Evolutionary conservation across 805 yeast genomes (phyloP).

Genomic region (Candida awuae): DNA sequence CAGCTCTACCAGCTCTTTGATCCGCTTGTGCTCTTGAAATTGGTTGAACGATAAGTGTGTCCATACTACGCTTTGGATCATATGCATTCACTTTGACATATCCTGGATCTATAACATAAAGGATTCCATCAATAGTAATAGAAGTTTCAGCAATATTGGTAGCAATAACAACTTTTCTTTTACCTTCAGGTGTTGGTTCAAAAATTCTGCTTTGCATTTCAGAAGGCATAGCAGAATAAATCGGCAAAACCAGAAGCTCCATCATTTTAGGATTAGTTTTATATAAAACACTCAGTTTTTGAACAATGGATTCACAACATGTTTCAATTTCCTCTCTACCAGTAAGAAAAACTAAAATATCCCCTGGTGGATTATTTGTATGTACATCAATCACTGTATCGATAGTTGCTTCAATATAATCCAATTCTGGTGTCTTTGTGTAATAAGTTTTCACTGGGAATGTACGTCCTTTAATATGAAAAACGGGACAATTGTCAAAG

Average conservation of each 20-base stretch:
- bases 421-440: slow-evolving; percentile 76
- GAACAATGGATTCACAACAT: slow-evolving; percentile 64
- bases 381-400: slow-evolving; percentile 86
- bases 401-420: slow-evolving; percentile 74
- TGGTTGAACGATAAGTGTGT: slow-evolving; percentile 71
- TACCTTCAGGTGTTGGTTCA: slow-evolving; percentile 76
- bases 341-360: slow-evolving; percentile 71
- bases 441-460: slow-evolving; percentile 83
- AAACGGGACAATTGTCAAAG: slow-evolving; percentile 74
- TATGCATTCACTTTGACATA: slow-evolving; percentile 85
- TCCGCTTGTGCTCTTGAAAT: slow-evolving; percentile 94
- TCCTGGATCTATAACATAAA: slow-evolving; percentile 90
- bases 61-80: slow-evolving; percentile 88
- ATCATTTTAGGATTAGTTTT: slow-evolving; percentile 36
- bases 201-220: slow-evolving; percentile 85
- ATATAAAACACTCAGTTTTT: slow-evolving; percentile 58
- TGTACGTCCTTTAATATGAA: slow-evolving; percentile 82
- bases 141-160: slow-evolving; percentile 98
- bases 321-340: slow-evolving; percentile 96
- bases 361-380: slow-evolving; percentile 69
- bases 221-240: slow-evolving; percentile 85
- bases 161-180: slow-evolving; percentile 85
- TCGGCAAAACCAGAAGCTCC: slow-evolving; percentile 73
- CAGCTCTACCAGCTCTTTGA: slow-evolving; percentile 95
- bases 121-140: slow-evolving; percentile 88